phyloP scores from a whole-genome alignment of 805 yeast species.

The Isabelozyma rhagii region DNA sequence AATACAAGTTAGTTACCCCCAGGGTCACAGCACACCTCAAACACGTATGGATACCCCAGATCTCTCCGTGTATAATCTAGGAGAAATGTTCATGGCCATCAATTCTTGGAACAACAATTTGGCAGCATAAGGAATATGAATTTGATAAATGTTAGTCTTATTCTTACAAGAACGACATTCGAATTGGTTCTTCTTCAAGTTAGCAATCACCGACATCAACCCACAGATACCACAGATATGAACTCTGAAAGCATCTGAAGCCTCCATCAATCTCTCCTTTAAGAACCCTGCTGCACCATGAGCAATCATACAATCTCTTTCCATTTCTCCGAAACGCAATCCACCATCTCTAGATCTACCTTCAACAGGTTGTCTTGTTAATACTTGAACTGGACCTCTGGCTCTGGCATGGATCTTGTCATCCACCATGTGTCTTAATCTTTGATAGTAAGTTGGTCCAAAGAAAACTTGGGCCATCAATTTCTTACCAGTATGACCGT shows the following conservation, averaged over 20 bases:
- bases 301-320: constrained; percentile 99
- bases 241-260: constrained; percentile 97
- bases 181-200: constrained; percentile 93
- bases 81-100: constrained; percentile 99
- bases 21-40: constrained; percentile 10
- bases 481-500: constrained; percentile 98
- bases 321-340: constrained; percentile 99
- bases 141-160: constrained; percentile 96
- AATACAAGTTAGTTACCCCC: constrained; percentile 12
- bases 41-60: constrained; percentile 52
- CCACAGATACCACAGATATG: constrained; percentile 99
- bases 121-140: constrained; percentile 98
- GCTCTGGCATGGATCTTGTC: constrained; percentile 99
- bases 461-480: constrained; percentile 97
- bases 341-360: constrained; percentile 99
- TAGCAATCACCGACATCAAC: constrained; percentile 95
- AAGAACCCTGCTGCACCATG: constrained; percentile 99
- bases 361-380: constrained; percentile 98
- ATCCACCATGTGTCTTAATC: constrained; percentile 98
- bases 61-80: constrained; percentile 93
- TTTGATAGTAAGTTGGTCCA: constrained; percentile 99
- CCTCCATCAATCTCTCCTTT: constrained; percentile 97
- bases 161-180: constrained; percentile 99
- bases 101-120: constrained; percentile 96
- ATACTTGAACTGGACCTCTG: constrained; percentile 96